Evolutionary conservation across 2,329 filamentous ascomycete genomes (phyloP).

Genomic region (Elsinoe australis): DNA sequence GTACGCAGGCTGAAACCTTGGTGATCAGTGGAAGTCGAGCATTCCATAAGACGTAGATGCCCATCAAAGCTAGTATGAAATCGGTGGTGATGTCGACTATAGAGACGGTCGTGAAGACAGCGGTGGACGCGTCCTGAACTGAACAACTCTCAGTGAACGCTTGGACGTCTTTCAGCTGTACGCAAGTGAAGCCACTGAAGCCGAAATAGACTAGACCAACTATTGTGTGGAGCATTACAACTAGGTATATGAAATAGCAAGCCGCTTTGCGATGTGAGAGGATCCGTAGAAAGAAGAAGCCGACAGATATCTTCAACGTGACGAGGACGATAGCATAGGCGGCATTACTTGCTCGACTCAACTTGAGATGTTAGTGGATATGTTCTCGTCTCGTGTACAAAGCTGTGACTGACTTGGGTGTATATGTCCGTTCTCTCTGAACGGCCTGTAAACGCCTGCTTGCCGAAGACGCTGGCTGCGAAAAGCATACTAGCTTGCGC

Average conservation of each 20-base stretch:
- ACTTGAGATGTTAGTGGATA: not conserved
- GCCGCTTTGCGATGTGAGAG: not conserved
- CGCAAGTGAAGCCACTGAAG: constrained; percentile 6
- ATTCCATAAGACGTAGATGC: no score
- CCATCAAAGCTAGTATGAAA: not conserved
- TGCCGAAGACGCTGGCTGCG: no score
- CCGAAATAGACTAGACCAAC: not conserved
- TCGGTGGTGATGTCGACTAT: no score
- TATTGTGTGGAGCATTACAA: not conserved
- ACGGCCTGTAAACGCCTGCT: no score
- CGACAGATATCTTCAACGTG: constrained; percentile 78
- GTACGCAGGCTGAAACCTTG: constrained; percentile 2
- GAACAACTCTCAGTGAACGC: not conserved
- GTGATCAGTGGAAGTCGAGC: not conserved
- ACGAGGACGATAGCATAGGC: constrained; percentile 75
- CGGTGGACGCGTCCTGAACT: not conserved
- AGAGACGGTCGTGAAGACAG: constrained; percentile 3
- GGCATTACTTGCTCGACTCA: constrained; percentile 42
- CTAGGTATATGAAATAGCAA: not conserved
- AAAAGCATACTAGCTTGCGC: no score
- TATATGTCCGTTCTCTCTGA: no score
- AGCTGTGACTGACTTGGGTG: not conserved
- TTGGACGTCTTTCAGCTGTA: not conserved
- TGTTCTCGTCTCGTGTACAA: not conserved
- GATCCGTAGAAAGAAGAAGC: constrained; percentile 59